These are phyloP conservation scores for Amylostereum chailletii DNA, from an alignment of 1,284 basidiomycete genomes.

Conservation along the genomic window DNA sequence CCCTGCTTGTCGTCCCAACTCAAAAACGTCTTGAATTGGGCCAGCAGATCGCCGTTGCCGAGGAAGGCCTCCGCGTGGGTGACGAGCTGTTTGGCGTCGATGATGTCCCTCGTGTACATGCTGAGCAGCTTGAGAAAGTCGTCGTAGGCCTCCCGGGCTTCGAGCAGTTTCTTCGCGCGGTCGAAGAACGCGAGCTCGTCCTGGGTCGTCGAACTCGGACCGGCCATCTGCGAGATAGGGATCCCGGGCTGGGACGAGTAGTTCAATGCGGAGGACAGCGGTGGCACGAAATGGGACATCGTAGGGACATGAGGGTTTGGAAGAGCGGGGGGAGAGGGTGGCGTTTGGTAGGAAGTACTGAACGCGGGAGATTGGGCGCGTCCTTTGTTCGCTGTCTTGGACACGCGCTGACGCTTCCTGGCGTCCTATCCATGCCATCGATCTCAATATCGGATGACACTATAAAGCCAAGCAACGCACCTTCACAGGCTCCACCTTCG, in stretches of 20 bases:
- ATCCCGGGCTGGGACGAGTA: slow-evolving; percentile 12
- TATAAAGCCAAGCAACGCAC: slow-evolving; percentile 5
- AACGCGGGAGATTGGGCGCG: slow-evolving; percentile 13
- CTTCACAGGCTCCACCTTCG: slow-evolving; percentile 8
- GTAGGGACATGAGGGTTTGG: slow-evolving; percentile 20
- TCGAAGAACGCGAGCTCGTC: slow-evolving; percentile 94
- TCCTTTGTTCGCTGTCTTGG: slow-evolving; percentile 7
- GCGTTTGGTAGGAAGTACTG: slow-evolving; percentile 9
- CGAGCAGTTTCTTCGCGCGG: slow-evolving; percentile 73
- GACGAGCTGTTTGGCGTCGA: slow-evolving; percentile 80
- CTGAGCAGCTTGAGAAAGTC: slow-evolving; percentile 82
- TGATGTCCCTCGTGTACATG: slow-evolving; percentile 80
- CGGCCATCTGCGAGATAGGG: slow-evolving; percentile 13
- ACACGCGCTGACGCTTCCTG: slow-evolving; percentile 12
- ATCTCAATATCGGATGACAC: background rate
- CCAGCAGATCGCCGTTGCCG: slow-evolving; percentile 75
- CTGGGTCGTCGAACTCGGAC: slow-evolving; percentile 44
- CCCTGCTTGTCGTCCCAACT: slow-evolving; percentile 68
- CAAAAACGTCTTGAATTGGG: slow-evolving; percentile 82
- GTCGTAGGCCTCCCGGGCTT: slow-evolving; percentile 68
- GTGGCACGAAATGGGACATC: slow-evolving; percentile 13
- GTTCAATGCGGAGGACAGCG: slow-evolving; percentile 7
- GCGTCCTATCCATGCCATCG: slow-evolving; percentile 5
- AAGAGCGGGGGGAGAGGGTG: slow-evolving; percentile 22
- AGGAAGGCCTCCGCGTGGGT: slow-evolving; percentile 73